A percentile compares a stretch with the other conserved stretches of the same genome.
Evolutionary conservation across 2,329 filamentous ascomycete species (phyloP).

Genomic region (Cytospora mali): DNA sequence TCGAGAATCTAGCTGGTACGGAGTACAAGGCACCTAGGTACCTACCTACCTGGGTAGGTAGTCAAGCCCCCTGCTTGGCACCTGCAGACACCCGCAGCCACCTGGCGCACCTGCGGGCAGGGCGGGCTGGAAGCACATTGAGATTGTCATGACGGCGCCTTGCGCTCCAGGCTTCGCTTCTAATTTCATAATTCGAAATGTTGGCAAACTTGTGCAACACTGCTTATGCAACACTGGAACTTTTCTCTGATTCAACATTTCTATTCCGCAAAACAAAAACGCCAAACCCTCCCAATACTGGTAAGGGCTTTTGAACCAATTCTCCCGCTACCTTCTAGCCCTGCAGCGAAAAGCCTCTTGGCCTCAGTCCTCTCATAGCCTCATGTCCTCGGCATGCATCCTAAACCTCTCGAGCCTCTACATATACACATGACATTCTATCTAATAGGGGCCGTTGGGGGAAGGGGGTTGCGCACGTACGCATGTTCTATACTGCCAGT

Average conservation of each 20-base stretch:
- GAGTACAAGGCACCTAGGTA: no score
- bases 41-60: no score
- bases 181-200: no score
- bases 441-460: conserved; percentile 4
- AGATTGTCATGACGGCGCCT: no score
- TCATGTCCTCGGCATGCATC: conserved; percentile 8
- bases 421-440: conserved; percentile 15
- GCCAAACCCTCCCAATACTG: not conserved
- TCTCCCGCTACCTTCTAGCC: not conserved
- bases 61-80: no score
- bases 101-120: no score
- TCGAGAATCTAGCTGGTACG: no score
- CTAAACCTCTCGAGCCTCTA: not conserved
- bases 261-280: not conserved
- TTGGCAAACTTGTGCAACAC: not conserved
- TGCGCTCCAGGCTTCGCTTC: no score
- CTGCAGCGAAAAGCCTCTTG: not conserved
- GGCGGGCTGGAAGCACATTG: no score
- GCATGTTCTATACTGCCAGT: conserved; percentile 14
- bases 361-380: not conserved
- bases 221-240: not conserved
- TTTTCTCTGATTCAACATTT: not conserved
- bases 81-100: no score
- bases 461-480: conserved; percentile 3
- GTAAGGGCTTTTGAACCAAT: not conserved